phyloP scores from a whole-genome alignment of 164 flowering plant species.

The Amborella trichopoda region DNA sequence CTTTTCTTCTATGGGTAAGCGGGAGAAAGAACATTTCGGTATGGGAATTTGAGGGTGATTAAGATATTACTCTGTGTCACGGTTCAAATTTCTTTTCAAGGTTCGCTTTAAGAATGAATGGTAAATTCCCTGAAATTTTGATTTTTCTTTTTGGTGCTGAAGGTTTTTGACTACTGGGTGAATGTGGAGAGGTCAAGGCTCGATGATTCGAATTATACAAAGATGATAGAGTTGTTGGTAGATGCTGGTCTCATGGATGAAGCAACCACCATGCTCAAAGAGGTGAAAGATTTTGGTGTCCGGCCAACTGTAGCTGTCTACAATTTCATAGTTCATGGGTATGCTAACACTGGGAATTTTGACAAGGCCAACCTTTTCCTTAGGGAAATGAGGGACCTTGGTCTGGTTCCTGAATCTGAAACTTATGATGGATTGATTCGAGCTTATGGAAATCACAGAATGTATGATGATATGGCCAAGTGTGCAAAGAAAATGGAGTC shows the following conservation, averaged over 20 bases:
- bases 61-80: too few species aligned
- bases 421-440: slow-evolving; percentile 40
- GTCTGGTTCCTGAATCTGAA: slow-evolving; percentile 17
- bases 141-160: too few species aligned
- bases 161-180: slow-evolving; percentile 57
- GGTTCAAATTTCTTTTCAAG: too few species aligned
- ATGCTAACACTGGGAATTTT: slow-evolving; percentile 27
- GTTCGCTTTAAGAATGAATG: too few species aligned
- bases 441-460: slow-evolving; percentile 35
- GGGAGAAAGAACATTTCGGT: too few species aligned
- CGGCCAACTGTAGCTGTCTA: slow-evolving; percentile 24
- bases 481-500: slow-evolving; percentile 44
- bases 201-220: slow-evolving; percentile 27
- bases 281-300: slow-evolving; percentile 23
- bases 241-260: slow-evolving; percentile 31
- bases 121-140: too few species aligned
- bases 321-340: slow-evolving; percentile 37
- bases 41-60: too few species aligned
- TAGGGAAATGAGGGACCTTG: slow-evolving; percentile 26
- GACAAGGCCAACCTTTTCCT: slow-evolving; percentile 25
- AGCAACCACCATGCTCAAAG: slow-evolving; percentile 17
- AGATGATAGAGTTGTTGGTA: slow-evolving; percentile 25
- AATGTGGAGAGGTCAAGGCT: slow-evolving; percentile 26
- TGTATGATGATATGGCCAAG: slow-evolving; percentile 49
- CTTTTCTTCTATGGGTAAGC: too few species aligned